Conservation (phyloP, 1,284 basidiomycete genomes). For the Melampsora americana region DNA sequence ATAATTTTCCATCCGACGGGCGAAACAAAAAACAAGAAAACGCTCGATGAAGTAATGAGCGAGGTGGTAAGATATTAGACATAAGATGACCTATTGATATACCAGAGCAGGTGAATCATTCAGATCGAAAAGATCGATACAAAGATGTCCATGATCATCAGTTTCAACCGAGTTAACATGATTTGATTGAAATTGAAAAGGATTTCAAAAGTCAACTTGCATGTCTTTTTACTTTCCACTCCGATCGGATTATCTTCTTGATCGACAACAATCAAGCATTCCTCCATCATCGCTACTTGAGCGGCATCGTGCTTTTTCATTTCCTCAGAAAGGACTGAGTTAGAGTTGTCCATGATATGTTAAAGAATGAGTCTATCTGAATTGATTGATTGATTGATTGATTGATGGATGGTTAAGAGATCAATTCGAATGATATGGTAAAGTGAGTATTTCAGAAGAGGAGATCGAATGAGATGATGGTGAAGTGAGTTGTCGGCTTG, state of each 20-base stretch:
- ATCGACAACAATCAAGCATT: slow-evolving; percentile 83
- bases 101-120: not conserved
- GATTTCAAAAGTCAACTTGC: slow-evolving; percentile 60
- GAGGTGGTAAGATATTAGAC: slow-evolving; percentile 73
- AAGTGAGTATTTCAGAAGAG: too few species aligned
- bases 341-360: not conserved
- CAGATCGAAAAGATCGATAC: slow-evolving; percentile 1
- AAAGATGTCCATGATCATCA: not conserved
- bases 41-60: slow-evolving; percentile 91
- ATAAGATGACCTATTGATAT: slow-evolving; percentile 73
- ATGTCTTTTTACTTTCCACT: slow-evolving; percentile 94
- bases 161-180: not conserved
- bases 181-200: not conserved
- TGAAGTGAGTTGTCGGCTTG: too few species aligned
- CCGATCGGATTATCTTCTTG: slow-evolving; percentile 83
- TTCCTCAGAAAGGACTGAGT: slow-evolving; percentile 28
- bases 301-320: slow-evolving; percentile 54
- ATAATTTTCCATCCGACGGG: slow-evolving; percentile 86
- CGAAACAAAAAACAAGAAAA: slow-evolving; percentile 98
- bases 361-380: too few species aligned
- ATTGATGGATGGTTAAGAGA: too few species aligned
- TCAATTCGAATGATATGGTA: too few species aligned
- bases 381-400: too few species aligned
- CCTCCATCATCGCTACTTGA: slow-evolving; percentile 82
- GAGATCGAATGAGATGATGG: too few species aligned